phyloP scores from a whole-genome alignment of 805 yeast genomes.

The Scheffersomyces stipitis region DNA sequence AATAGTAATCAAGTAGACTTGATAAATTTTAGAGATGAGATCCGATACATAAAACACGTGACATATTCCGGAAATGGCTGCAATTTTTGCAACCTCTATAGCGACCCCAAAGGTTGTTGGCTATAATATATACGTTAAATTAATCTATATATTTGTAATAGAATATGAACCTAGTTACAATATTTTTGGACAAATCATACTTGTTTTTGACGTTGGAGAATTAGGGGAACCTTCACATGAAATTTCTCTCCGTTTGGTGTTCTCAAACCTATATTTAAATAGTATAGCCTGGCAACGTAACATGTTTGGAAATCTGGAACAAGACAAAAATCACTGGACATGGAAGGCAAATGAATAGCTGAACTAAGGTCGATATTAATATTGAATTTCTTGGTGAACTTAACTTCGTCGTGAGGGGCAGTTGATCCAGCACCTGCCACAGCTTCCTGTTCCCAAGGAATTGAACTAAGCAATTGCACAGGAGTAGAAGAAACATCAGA shows the following conservation, averaged over 20 bases:
- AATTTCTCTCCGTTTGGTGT: slow-evolving; percentile 23
- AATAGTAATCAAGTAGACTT: no score
- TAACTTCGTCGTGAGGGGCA: slow-evolving; percentile 13
- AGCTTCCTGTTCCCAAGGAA: slow-evolving; percentile 19
- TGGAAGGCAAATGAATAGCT: slow-evolving; percentile 6
- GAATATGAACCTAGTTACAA: no score
- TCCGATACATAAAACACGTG: no score
- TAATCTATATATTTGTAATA: no score
- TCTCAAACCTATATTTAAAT: slow-evolving; percentile 25
- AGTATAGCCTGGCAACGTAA: slow-evolving; percentile 33
- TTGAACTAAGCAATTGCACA: slow-evolving; percentile 9
- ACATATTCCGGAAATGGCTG: no score
- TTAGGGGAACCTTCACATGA: slow-evolving; percentile 25
- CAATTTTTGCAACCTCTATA: no score
- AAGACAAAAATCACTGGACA: slow-evolving; percentile 27
- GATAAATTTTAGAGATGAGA: no score
- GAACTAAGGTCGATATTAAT: slow-evolving; percentile 23
- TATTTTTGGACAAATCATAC: no score
- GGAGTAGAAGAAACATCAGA: slow-evolving; percentile 7
- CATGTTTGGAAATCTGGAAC: slow-evolving; percentile 43
- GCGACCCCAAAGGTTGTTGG: no score
- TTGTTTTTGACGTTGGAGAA: slow-evolving; percentile 25
- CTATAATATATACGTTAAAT: no score
- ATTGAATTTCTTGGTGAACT: slow-evolving; percentile 20
- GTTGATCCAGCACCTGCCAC: slow-evolving; percentile 2